A percentile compares a stretch with the other conserved stretches of the same genome.
Evolutionary conservation across 75 land plant genomes (phyloP).

Genomic region (Sequoia sempervirens): DNA sequence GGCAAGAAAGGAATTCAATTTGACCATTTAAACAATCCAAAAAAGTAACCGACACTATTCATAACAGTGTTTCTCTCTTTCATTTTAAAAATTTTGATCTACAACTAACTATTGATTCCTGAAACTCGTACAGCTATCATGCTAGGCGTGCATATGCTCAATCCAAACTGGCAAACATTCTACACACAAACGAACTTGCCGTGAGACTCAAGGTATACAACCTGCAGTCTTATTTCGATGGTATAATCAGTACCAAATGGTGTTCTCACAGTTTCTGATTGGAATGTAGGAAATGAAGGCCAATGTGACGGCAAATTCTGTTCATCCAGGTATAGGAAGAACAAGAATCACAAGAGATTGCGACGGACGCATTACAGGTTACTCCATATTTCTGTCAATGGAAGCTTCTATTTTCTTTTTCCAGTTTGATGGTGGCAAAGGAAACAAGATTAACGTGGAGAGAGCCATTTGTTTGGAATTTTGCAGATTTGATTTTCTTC

Average conservation of each 20-base stretch:
- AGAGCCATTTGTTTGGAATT: neutral
- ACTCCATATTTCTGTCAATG: neutral
- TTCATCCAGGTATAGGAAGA: slow-evolving; percentile 79
- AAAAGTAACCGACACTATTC: slow-evolving; percentile 15
- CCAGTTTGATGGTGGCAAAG: neutral
- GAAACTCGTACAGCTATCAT: slow-evolving; percentile 27
- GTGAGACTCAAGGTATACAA: slow-evolving; percentile 43
- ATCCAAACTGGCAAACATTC: slow-evolving; percentile 84
- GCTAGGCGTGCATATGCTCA: slow-evolving; percentile 68
- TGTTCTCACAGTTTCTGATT: neutral
- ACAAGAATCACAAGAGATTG: slow-evolving; percentile 70
- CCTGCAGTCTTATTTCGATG: slow-evolving; percentile 12
- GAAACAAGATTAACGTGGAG: neutral
- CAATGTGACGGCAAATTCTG: slow-evolving; percentile 77
- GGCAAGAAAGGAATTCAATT: slow-evolving; percentile 27
- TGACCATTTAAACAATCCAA: slow-evolving; percentile 34
- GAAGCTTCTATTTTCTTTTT: neutral
- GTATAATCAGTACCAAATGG: slow-evolving; percentile 17
- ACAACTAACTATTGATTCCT: neutral
- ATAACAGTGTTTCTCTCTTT: neutral
- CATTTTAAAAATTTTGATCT: neutral
- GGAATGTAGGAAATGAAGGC: slow-evolving; percentile 51
- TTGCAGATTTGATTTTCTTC: slow-evolving; percentile 59
- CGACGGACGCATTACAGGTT: slow-evolving; percentile 61
- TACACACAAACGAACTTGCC: slow-evolving; percentile 73